A percentile compares a stretch with the other conserved stretches of the same genome.
These are phyloP conservation scores for Sphaerulina vaccinii DNA, from an alignment of 2,329 filamentous ascomycete genomes.

Conservation along the genomic window DNA sequence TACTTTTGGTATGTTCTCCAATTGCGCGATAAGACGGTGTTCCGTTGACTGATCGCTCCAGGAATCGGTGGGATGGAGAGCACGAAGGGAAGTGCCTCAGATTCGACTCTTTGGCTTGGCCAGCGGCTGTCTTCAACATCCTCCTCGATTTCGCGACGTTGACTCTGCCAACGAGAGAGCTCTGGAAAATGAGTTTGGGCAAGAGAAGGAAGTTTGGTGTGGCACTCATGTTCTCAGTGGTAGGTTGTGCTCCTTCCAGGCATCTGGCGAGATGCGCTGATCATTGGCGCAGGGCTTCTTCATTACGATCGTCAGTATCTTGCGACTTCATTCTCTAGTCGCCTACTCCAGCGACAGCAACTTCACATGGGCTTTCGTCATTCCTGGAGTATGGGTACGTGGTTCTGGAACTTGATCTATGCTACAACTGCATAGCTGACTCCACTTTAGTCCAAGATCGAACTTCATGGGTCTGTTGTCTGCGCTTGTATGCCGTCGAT, in stretches of 20 bases:
- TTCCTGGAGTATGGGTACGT: conserved; percentile 2
- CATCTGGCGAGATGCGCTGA: background rate
- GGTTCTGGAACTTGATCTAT: background rate
- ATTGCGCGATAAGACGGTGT: too few relatives aligned
- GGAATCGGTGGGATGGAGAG: conserved; percentile 8
- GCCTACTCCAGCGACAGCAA: conserved; percentile 13
- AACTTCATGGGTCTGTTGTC: conserved; percentile 7
- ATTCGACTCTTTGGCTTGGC: background rate
- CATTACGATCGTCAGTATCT: conserved; percentile 16
- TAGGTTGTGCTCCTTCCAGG: background rate
- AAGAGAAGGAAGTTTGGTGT: conserved; percentile 1
- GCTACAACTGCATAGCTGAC: background rate
- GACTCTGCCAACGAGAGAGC: conserved; percentile 1
- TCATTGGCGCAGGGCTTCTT: background rate
- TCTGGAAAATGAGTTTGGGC: conserved; percentile 10
- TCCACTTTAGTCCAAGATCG: conserved; percentile 6
- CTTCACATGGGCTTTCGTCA: conserved; percentile 14
- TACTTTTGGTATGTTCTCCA: conserved; percentile 7
- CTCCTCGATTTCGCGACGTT: background rate
- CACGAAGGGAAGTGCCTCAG: conserved; percentile 1
- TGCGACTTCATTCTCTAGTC: conserved; percentile 17
- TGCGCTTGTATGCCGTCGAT: conserved; percentile 16
- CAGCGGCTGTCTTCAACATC: conserved; percentile 1
- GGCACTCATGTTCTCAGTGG: conserved; percentile 9
- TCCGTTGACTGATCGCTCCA: background rate